Conservation (phyloP, 1,284 basidiomycete species). For the Ceratobasidium sp. region DNA sequence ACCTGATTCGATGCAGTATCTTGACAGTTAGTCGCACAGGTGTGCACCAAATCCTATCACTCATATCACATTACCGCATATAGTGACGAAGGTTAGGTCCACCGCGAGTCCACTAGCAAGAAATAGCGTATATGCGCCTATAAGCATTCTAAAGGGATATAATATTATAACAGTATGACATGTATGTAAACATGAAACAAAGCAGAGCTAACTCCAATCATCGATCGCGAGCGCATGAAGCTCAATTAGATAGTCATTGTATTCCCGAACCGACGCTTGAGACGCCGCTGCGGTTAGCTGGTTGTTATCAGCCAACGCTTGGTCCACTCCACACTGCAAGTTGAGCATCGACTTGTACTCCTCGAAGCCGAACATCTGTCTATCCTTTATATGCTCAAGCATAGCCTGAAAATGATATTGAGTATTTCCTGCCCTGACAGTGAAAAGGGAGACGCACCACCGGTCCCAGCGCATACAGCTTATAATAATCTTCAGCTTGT, state of each 20-base stretch:
- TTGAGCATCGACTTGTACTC: conserved; percentile 92
- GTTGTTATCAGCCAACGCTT: conserved; percentile 62
- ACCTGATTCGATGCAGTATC: no score
- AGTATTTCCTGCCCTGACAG: conserved; percentile 1
- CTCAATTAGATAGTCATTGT: conserved; percentile 76
- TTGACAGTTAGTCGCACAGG: no score
- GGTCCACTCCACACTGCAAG: conserved; percentile 86
- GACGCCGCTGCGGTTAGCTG: conserved; percentile 28
- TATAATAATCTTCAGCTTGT: conserved; percentile 84
- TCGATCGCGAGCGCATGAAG: conserved; percentile 83
- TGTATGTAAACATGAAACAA: not conserved
- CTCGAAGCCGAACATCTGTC: conserved; percentile 83
- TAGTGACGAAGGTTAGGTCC: no score
- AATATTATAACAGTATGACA: no score
- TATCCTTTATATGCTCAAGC: conserved; percentile 75
- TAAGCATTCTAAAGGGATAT: no score
- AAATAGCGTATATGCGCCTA: no score
- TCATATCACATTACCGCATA: no score
- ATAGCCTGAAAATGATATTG: conserved; percentile 68
- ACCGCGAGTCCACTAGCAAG: no score
- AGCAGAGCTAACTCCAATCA: conserved; percentile 44
- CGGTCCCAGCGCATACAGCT: conserved; percentile 80
- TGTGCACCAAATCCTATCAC: no score
- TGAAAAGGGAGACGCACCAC: conserved; percentile 66
- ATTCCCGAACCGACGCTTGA: conserved; percentile 73